Percentiles rank a stretch among this genome's conserved stretches.
phyloP scores from a whole-genome alignment of 768 basidiomycete genomes.

The Calocybe gangraenosa region DNA sequence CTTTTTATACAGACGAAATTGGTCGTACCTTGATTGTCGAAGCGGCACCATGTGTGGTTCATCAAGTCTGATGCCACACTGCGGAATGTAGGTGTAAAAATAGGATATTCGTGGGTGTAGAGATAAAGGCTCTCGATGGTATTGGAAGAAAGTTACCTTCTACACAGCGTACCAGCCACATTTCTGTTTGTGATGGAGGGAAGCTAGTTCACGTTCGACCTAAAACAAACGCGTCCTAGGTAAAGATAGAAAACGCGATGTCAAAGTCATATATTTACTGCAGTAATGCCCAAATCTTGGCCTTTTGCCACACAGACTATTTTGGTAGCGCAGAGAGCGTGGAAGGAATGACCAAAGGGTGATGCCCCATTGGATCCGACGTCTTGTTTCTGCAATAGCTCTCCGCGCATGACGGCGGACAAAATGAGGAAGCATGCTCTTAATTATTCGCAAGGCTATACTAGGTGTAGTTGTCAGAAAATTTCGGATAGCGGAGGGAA shows the following conservation, averaged over 20 bases:
- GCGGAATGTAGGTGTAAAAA: neutral
- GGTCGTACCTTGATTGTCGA: neutral
- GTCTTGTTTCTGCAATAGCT: neutral
- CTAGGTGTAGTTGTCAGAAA: too few species aligned
- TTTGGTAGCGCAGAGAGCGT: neutral
- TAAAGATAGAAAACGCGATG: neutral
- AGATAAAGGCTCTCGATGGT: neutral
- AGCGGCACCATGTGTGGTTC: neutral
- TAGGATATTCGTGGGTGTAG: neutral
- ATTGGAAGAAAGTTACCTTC: neutral
- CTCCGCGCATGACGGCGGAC: neutral
- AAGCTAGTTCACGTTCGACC: neutral
- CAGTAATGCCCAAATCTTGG: neutral
- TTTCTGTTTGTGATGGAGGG: neutral
- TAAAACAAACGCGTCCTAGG: neutral
- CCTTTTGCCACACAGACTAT: conserved; percentile 1
- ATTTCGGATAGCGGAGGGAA: too few species aligned
- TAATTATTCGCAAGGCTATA: too few species aligned
- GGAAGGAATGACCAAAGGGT: conserved; percentile 1
- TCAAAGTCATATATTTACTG: neutral
- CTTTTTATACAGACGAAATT: conserved; percentile 7
- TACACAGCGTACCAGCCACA: neutral
- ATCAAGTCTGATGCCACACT: neutral
- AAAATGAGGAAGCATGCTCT: neutral
- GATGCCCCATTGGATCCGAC: conserved; percentile 1